phyloP scores from a whole-genome alignment of 129 eudicot genomes.

The Saussurea involucrata region DNA sequence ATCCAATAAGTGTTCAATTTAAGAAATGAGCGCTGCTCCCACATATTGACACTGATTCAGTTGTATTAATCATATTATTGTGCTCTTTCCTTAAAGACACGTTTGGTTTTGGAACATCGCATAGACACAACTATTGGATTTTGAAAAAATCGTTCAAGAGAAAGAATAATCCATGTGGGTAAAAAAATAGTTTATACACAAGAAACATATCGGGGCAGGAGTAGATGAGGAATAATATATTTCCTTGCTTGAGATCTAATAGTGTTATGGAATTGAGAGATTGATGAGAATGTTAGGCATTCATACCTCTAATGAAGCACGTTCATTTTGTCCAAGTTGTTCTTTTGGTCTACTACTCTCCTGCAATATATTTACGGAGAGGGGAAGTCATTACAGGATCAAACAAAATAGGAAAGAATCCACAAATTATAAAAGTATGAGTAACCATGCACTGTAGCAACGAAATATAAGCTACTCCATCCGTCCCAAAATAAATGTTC shows the following conservation, averaged over 20 bases:
- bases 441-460: neutral
- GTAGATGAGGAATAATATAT: neutral
- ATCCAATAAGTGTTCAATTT: neutral
- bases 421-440: neutral
- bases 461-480: neutral
- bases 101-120: neutral
- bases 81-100: neutral
- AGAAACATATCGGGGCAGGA: neutral
- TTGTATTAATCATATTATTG: neutral
- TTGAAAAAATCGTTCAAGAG: neutral
- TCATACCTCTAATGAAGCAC: conserved; percentile 48
- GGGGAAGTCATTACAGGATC: neutral
- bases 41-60: neutral
- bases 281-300: neutral
- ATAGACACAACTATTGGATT: neutral
- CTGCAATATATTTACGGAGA: conserved; percentile 34
- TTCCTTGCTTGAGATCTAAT: neutral
- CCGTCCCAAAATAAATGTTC: neutral
- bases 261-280: neutral
- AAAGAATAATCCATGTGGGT: conserved; percentile 3
- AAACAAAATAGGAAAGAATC: neutral
- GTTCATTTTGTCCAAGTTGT: conserved; percentile 38
- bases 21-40: neutral
- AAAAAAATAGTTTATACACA: neutral
- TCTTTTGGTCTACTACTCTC: conserved; percentile 44